A percentile compares a stretch with the other conserved stretches of the same genome.
Evolutionary conservation across 179 eudicot species (phyloP).

Genomic region (Heliamphora pulchella): DNA sequence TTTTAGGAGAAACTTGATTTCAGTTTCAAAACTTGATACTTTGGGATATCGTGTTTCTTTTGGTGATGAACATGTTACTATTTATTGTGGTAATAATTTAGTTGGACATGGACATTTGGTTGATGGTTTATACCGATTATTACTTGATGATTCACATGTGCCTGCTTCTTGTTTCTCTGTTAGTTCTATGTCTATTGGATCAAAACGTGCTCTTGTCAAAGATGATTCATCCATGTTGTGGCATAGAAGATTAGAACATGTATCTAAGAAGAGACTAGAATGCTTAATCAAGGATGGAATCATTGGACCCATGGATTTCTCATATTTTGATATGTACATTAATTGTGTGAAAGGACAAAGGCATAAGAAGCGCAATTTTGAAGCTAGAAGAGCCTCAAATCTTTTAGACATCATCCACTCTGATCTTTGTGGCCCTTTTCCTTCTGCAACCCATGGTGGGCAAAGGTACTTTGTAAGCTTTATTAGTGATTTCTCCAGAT

Average conservation of each 20-base stretch:
- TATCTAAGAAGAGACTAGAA: neutral
- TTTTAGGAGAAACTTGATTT: neutral
- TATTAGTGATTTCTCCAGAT: neutral
- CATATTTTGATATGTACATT: too few relatives aligned
- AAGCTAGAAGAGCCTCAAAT: accelerated
- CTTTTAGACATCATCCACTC: too few relatives aligned
- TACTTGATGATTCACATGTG: neutral
- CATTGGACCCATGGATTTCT: too few relatives aligned
- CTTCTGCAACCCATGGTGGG: neutral
- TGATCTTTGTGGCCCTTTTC: neutral
- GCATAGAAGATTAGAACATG: neutral
- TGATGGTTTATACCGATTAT: neutral
- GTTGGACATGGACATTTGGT: neutral
- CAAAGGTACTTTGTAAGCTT: neutral
- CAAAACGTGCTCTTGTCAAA: neutral
- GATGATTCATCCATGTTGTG: neutral
- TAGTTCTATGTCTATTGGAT: neutral
- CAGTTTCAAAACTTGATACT: neutral
- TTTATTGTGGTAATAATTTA: neutral
- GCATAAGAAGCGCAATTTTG: too few relatives aligned
- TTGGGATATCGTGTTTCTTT: neutral
- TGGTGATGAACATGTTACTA: neutral
- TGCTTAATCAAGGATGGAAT: too few relatives aligned
- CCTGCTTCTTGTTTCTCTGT: neutral
- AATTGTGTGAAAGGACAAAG: too few relatives aligned